A percentile compares a stretch with the other conserved stretches of the same genome.
phyloP scores from a whole-genome alignment of 148 eudicot genomes.

The Heliosperma pusillum region DNA sequence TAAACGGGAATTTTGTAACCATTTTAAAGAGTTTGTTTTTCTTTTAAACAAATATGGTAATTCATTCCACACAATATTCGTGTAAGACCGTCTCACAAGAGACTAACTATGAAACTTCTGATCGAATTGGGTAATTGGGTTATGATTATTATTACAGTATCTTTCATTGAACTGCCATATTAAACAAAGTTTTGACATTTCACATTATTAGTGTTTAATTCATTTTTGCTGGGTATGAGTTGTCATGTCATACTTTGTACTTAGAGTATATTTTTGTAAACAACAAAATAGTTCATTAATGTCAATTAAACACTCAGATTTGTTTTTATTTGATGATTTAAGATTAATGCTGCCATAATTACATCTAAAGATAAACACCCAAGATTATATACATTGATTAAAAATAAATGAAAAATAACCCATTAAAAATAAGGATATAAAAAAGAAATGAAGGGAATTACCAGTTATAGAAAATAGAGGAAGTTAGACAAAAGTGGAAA shows the following conservation, averaged over 20 bases:
- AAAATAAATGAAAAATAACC: not conserved
- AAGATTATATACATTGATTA: not conserved
- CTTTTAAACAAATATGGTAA: too few relatives aligned
- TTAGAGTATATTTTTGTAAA: too few relatives aligned
- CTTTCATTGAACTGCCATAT: not conserved
- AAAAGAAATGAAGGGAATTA: not conserved
- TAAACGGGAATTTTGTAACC: too few relatives aligned
- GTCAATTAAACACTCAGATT: not conserved
- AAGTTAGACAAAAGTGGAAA: not conserved
- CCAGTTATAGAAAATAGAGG: not conserved
- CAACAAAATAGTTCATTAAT: not conserved
- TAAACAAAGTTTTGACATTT: not conserved
- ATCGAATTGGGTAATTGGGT: not conserved
- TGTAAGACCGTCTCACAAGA: too few relatives aligned
- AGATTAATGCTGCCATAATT: not conserved
- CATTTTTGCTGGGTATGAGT: not conserved
- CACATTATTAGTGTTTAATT: not conserved
- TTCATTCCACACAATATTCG: too few relatives aligned
- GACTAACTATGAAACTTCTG: too few relatives aligned
- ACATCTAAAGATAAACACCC: not conserved
- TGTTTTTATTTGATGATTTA: too few relatives aligned
- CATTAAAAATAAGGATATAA: not conserved
- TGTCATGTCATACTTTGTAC: not conserved
- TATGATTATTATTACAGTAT: too few relatives aligned
- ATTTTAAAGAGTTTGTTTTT: too few relatives aligned